A percentile compares a stretch with the other conserved stretches of the same genome.
Conservation (phyloP, 495 filamentous ascomycete species). For the Penicillium egyptiacum region DNA sequence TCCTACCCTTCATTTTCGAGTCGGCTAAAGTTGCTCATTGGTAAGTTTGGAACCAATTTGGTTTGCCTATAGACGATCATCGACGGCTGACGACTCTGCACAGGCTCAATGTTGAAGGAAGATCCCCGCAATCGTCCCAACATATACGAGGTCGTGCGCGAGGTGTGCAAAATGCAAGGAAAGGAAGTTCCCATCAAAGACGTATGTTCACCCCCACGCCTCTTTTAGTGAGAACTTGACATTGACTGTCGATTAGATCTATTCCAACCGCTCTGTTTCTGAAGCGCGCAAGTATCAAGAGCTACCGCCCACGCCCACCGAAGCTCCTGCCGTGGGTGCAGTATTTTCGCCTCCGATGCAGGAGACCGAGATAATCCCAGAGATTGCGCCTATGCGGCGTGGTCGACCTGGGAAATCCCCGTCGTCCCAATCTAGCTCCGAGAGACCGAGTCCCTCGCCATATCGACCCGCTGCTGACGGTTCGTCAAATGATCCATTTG, state of each 20-base stretch:
- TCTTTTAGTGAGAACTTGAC: conserved; percentile 8
- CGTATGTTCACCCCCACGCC: conserved; percentile 54
- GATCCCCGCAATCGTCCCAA: conserved; percentile 79
- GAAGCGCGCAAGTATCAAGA: conserved; percentile 62
- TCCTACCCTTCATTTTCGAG: conserved; percentile 86
- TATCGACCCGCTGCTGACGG: conserved; percentile 48
- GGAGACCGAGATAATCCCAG: conserved; percentile 72
- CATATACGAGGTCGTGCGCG: conserved; percentile 86
- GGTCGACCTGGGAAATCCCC: conserved; percentile 69
- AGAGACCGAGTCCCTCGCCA: conserved; percentile 74
- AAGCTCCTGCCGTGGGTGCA: conserved; percentile 66
- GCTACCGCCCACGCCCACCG: conserved; percentile 54
- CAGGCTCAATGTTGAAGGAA: conserved; percentile 89
- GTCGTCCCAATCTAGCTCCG: conserved; percentile 37
- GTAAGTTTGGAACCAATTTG: conserved; percentile 52
- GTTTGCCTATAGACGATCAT: neutral
- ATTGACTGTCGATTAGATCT: conserved; percentile 62
- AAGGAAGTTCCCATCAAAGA: conserved; percentile 89
- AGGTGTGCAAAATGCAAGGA: conserved; percentile 86
- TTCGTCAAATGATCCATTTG: conserved; percentile 81
- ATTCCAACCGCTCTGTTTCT: conserved; percentile 66
- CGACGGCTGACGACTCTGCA: conserved; percentile 15
- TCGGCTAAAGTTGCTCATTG: conserved; percentile 84
- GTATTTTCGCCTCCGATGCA: conserved; percentile 64
- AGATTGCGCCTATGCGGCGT: conserved; percentile 92